Percentiles rank a stretch among this genome's conserved stretches.
These are phyloP conservation scores for Gentiana straminea DNA, from an alignment of 257 asterid genomes.

Conservation along the genomic window DNA sequence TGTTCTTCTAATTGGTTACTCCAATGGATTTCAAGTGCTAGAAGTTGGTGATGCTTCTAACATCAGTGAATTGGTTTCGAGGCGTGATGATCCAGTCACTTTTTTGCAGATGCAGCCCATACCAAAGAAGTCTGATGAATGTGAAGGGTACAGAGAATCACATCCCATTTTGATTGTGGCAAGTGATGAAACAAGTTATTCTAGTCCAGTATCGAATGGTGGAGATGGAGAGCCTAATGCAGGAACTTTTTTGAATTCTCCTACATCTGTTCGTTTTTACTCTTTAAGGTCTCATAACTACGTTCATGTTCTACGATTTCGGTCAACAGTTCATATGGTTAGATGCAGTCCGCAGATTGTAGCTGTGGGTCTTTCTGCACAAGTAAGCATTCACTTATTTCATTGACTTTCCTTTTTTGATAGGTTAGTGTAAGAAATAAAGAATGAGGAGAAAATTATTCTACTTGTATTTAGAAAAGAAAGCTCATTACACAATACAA, in stretches of 20 bases:
- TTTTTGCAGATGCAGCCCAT: constrained; percentile 35
- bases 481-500: too few relatives aligned
- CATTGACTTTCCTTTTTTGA: too few relatives aligned
- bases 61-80: constrained; percentile 36
- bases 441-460: too few relatives aligned
- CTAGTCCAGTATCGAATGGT: constrained; percentile 21
- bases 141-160: constrained; percentile 31
- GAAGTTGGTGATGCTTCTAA: constrained; percentile 35
- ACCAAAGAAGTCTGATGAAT: constrained; percentile 27
- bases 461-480: too few relatives aligned
- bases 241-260: constrained; percentile 21
- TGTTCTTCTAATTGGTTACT: constrained; percentile 37
- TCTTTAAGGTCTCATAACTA: constrained; percentile 40
- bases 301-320: constrained; percentile 39
- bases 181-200: constrained; percentile 25
- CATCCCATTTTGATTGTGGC: constrained; percentile 48
- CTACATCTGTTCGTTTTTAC: constrained; percentile 39
- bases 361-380: constrained; percentile 44
- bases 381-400: constrained; percentile 16
- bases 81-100: constrained; percentile 43
- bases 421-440: too few relatives aligned
- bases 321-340: constrained; percentile 38
- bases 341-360: constrained; percentile 41
- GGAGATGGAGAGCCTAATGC: constrained; percentile 34
- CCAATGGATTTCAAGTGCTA: constrained; percentile 44